Percentiles rank a stretch among this genome's conserved stretches.
Evolutionary conservation across 2,329 filamentous ascomycete species (phyloP).

Genomic region (Cadophora sp.): DNA sequence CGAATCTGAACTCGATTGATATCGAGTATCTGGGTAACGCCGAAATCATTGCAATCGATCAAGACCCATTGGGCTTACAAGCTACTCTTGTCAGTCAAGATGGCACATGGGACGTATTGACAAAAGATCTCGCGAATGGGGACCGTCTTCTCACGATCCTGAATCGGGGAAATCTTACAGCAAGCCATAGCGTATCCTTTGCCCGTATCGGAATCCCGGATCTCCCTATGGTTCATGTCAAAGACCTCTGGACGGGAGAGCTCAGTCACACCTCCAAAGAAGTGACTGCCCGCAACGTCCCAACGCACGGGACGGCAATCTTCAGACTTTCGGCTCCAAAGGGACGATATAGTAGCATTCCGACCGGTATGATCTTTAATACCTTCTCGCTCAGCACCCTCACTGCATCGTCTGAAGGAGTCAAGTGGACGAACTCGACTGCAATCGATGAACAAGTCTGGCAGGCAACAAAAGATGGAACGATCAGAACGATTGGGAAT

Average conservation of each 20-base stretch:
- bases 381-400: conserved; percentile 53
- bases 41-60: conserved; percentile 39
- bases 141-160: conserved; percentile 55
- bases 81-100: conserved; percentile 54
- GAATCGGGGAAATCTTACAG: conserved; percentile 48
- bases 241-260: conserved; percentile 53
- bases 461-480: conserved; percentile 45
- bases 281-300: conserved; percentile 47
- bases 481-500: conserved; percentile 48
- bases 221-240: conserved; percentile 42
- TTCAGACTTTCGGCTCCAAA: conserved; percentile 49
- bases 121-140: conserved; percentile 53
- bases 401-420: conserved; percentile 36
- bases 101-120: conserved; percentile 52
- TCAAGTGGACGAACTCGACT: conserved; percentile 48
- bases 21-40: conserved; percentile 48
- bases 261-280: conserved; percentile 43
- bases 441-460: conserved; percentile 52
- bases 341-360: conserved; percentile 31
- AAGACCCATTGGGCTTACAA: conserved; percentile 42
- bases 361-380: conserved; percentile 58
- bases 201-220: conserved; percentile 38
- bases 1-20: conserved; percentile 44
- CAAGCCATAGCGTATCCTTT: conserved; percentile 43
- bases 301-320: conserved; percentile 46